Conservation (phyloP, 73 alveolate species). For the Tetrahymena borealis region DNA sequence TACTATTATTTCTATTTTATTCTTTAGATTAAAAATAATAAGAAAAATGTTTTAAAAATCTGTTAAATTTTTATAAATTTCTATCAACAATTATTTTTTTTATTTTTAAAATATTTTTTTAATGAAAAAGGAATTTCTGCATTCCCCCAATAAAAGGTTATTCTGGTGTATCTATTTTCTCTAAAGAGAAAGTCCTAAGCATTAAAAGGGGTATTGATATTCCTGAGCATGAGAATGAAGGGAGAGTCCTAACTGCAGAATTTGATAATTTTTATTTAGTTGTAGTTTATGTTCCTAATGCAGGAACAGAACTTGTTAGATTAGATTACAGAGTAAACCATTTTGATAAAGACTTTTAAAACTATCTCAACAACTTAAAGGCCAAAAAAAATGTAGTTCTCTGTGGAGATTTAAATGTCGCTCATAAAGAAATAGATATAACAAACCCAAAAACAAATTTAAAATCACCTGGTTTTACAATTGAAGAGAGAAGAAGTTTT, state of each 20-base stretch:
- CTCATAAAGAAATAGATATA: conserved; percentile 59
- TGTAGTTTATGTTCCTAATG: conserved; percentile 61
- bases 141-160: conserved; percentile 50
- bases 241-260: conserved; percentile 60
- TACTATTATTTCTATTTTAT: background rate
- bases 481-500: conserved; percentile 60
- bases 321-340: conserved; percentile 53
- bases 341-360: conserved; percentile 62
- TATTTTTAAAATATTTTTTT: no score
- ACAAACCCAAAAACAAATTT: conserved; percentile 44
- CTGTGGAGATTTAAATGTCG: conserved; percentile 67
- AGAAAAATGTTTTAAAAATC: no score
- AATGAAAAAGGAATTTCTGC: background rate
- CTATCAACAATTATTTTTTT: no score
- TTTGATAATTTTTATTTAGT: conserved; percentile 54
- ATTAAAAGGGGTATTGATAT: conserved; percentile 50
- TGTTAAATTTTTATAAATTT: no score
- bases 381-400: conserved; percentile 46
- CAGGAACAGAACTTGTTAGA: conserved; percentile 52
- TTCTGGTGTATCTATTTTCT: conserved; percentile 58
- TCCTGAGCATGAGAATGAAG: conserved; percentile 62
- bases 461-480: conserved; percentile 51
- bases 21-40: no score
- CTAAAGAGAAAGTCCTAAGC: conserved; percentile 48
- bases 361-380: conserved; percentile 39